These are phyloP conservation scores for Sordariomycetes sp. DNA, from an alignment of 2,329 filamentous ascomycete species.

Conservation along the genomic window DNA sequence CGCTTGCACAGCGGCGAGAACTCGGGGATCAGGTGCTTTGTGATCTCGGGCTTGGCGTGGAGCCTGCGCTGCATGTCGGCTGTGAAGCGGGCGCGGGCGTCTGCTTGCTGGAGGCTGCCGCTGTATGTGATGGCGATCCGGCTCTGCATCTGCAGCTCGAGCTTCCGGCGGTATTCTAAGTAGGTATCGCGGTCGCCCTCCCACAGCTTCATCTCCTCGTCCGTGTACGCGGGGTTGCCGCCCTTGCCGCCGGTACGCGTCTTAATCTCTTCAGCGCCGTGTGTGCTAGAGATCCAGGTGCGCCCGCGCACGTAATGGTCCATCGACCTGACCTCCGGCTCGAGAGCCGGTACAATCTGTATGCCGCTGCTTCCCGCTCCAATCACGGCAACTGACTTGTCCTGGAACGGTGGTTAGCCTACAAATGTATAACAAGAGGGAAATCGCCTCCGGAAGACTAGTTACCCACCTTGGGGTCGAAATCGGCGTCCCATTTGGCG, in stretches of 20 bases:
- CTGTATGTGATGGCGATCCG: too few relatives aligned
- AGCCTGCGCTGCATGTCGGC: too few relatives aligned
- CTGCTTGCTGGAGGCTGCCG: too few relatives aligned
- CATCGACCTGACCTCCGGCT: conserved; percentile 34
- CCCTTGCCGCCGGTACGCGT: not conserved
- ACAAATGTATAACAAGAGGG: not conserved
- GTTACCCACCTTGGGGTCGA: conserved; percentile 23
- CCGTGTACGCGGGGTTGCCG: too few relatives aligned
- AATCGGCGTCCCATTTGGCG: conserved; percentile 45
- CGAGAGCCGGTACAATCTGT: conserved; percentile 42
- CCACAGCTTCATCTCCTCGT: too few relatives aligned
- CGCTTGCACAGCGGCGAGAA: not conserved
- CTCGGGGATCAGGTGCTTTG: not conserved
- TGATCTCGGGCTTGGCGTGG: too few relatives aligned
- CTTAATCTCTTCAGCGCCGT: conserved; percentile 34
- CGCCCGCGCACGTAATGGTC: conserved; percentile 55
- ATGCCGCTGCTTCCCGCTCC: conserved; percentile 54
- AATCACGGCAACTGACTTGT: conserved; percentile 45
- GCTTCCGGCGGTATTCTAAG: too few relatives aligned
- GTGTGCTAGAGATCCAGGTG: conserved; percentile 58
- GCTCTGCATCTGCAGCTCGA: too few relatives aligned
- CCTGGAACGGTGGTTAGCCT: conserved; percentile 8
- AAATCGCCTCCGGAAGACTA: not conserved
- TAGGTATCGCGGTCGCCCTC: too few relatives aligned
- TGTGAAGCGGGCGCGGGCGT: too few relatives aligned